Conservation (phyloP, 495 filamentous ascomycete genomes). For the Neurospora intermedia region DNA sequence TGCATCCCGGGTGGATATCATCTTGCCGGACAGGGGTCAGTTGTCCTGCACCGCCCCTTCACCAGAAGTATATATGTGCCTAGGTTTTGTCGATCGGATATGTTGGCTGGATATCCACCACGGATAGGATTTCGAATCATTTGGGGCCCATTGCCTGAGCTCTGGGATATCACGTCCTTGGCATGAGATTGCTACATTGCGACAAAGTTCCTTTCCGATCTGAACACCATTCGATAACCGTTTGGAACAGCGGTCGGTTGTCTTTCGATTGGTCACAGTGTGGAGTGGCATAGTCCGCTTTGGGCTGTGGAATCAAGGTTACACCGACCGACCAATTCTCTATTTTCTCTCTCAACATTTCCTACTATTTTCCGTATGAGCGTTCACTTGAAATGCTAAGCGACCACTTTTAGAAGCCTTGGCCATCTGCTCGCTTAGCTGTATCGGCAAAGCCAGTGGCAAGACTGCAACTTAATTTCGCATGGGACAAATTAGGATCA, state of each 20-base stretch:
- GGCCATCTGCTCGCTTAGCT: not conserved
- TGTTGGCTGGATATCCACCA: slow-evolving; percentile 21
- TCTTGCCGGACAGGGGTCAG: slow-evolving; percentile 25
- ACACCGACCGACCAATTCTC: not conserved
- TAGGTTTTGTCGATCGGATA: slow-evolving; percentile 19
- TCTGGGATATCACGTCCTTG: slow-evolving; percentile 7
- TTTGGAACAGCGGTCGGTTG: slow-evolving; percentile 2
- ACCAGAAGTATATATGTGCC: slow-evolving; percentile 21
- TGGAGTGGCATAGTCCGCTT: not conserved
- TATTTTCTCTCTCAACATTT: not conserved
- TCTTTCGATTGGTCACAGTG: not conserved
- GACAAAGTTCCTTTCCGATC: not conserved
- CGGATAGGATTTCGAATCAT: slow-evolving; percentile 22
- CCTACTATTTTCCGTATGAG: not conserved
- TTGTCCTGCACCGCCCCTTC: slow-evolving; percentile 10
- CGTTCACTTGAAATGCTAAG: not conserved
- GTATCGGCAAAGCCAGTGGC: not conserved
- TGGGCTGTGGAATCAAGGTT: not conserved
- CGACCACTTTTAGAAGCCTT: not conserved
- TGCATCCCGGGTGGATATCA: slow-evolving; percentile 18
- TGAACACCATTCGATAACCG: slow-evolving; percentile 9
- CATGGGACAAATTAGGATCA: not conserved
- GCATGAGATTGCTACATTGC: slow-evolving; percentile 11
- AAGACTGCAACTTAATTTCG: not conserved
- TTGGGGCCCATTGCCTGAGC: slow-evolving; percentile 12